Conservation (phyloP, 2,329 filamentous ascomycete species). For the Calonectria pauciramosa region DNA sequence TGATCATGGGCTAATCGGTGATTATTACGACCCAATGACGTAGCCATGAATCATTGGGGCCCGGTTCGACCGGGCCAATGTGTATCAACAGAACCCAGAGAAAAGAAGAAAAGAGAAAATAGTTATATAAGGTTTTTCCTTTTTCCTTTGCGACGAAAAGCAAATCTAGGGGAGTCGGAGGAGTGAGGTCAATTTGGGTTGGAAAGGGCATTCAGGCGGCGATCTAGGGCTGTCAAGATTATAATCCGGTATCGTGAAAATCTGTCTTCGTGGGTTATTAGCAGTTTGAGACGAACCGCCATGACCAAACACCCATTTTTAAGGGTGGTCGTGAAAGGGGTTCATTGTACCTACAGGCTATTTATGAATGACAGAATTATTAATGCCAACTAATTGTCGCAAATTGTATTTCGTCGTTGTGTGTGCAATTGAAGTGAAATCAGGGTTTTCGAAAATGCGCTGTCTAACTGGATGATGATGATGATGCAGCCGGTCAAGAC, state of each 20-base stretch:
- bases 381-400: conserved; percentile 21
- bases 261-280: conserved; percentile 38
- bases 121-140: conserved; percentile 44
- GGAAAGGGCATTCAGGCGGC: conserved; percentile 41
- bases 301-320: conserved; percentile 25
- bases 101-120: conserved; percentile 44
- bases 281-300: conserved; percentile 26
- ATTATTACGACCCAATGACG: conserved; percentile 32
- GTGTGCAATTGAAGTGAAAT: not conserved
- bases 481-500: not conserved
- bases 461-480: not conserved
- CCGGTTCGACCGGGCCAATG: conserved; percentile 34
- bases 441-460: not conserved
- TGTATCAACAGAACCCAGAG: conserved; percentile 47
- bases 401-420: not conserved
- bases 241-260: conserved; percentile 34
- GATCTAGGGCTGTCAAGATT: conserved; percentile 41
- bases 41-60: conserved; percentile 34
- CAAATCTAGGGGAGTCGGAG: conserved; percentile 41
- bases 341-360: conserved; percentile 40
- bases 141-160: conserved; percentile 40
- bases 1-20: conserved; percentile 74
- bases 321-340: conserved; percentile 25
- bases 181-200: conserved; percentile 41
- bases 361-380: conserved; percentile 46